Evolutionary conservation across 228 moss, liverwort and hornwort species (phyloP).

Genomic region (Sphagnum fallax): DNA sequence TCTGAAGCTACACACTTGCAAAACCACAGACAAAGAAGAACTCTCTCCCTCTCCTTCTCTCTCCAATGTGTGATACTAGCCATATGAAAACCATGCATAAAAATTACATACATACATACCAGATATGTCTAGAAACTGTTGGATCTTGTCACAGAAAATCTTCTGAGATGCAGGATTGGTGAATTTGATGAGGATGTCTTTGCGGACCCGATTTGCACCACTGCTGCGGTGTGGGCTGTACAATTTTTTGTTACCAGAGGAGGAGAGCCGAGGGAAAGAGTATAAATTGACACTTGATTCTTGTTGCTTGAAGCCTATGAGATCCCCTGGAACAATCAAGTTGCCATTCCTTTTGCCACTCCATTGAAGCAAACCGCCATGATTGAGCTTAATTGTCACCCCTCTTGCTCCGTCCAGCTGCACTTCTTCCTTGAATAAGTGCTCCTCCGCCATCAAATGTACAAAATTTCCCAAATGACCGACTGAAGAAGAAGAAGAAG

Average conservation of each 20-base stretch:
- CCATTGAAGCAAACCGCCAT: conserved; percentile 58
- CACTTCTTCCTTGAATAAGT: conserved; percentile 31
- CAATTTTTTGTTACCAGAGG: conserved; percentile 5
- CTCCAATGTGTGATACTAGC: neutral
- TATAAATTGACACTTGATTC: conserved; percentile 28
- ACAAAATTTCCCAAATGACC: no score
- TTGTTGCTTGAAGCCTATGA: conserved; percentile 37
- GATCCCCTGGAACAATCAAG: conserved; percentile 46
- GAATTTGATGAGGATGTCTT: conserved; percentile 55
- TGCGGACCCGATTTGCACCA: conserved; percentile 26
- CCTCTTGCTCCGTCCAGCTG: conserved; percentile 35
- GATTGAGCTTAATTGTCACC: conserved; percentile 23
- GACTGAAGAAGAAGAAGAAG: no score
- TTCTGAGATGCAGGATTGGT: conserved; percentile 12
- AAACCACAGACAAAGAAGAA: no score
- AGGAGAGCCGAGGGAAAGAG: conserved; percentile 31
- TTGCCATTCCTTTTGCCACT: conserved; percentile 17
- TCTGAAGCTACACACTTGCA: neutral
- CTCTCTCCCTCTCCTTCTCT: neutral
- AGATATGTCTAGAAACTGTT: conserved; percentile 48
- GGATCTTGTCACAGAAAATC: conserved; percentile 39
- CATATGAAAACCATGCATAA: neutral
- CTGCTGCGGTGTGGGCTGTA: conserved; percentile 11
- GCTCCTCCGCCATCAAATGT: conserved; percentile 4
- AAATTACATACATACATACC: conserved; percentile 28